phyloP scores from a whole-genome alignment of 2,329 filamentous ascomycete genomes.

The Aphanocladium album region DNA sequence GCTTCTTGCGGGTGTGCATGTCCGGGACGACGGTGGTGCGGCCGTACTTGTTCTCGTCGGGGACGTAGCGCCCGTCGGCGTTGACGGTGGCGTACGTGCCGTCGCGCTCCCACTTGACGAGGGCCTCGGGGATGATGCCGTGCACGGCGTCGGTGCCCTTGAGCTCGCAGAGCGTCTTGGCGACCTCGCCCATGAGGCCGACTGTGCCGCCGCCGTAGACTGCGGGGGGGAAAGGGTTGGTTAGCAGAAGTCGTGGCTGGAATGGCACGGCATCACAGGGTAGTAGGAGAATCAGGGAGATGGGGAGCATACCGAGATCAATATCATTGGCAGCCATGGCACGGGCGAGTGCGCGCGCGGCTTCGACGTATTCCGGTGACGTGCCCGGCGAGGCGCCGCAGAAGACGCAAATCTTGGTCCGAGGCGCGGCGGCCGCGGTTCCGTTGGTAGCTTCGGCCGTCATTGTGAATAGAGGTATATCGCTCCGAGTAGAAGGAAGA shows the following conservation, averaged over 20 bases:
- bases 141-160: constrained; percentile 78
- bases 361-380: constrained; percentile 68
- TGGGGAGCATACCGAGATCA: constrained; percentile 54
- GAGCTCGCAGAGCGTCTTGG: constrained; percentile 77
- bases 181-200: constrained; percentile 92
- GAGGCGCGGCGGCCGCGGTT: constrained; percentile 21
- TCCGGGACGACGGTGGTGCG: constrained; percentile 83
- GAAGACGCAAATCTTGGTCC: constrained; percentile 83
- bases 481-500: no score
- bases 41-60: constrained; percentile 66
- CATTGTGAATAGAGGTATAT: background rate
- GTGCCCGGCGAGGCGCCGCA: constrained; percentile 77
- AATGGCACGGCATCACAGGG: background rate
- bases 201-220: constrained; percentile 95
- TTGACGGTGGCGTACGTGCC: constrained; percentile 45
- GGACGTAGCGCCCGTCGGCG: constrained; percentile 49
- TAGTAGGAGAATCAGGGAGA: background rate
- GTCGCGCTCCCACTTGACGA: constrained; percentile 73
- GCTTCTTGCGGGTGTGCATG: constrained; percentile 93
- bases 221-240: constrained; percentile 21
- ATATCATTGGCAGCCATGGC: constrained; percentile 73
- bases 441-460: constrained; percentile 19
- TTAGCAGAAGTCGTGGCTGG: constrained; percentile 9
- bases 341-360: constrained; percentile 69
- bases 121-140: constrained; percentile 84